Conservation (phyloP, 495 filamentous ascomycete species). For the Trichocladium antarcticum region DNA sequence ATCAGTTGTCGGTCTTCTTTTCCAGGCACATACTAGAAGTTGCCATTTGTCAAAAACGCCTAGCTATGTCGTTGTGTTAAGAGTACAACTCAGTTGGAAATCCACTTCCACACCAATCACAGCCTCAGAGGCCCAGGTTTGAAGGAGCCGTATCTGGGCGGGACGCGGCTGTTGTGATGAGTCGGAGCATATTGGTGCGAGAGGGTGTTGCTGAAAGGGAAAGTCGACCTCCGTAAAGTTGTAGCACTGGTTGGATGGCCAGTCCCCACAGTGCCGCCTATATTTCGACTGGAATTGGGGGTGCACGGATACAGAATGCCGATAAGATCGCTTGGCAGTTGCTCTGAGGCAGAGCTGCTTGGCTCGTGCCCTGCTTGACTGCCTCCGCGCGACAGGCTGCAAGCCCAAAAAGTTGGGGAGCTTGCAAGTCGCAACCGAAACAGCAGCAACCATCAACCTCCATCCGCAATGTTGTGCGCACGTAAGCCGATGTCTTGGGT, state of each 20-base stretch:
- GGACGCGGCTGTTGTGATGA: conserved; percentile 48
- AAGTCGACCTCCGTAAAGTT: too few species aligned
- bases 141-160: conserved; percentile 43
- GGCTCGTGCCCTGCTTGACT: conserved; percentile 1
- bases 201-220: neutral
- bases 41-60: too few species aligned
- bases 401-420: conserved; percentile 18
- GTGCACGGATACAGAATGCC: neutral
- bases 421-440: neutral
- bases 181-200: conserved; percentile 29
- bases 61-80: too few species aligned
- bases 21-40: too few species aligned
- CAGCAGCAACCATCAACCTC: neutral
- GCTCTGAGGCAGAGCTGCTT: neutral
- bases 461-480: conserved; percentile 56
- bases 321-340: neutral
- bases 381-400: neutral
- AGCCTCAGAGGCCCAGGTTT: too few species aligned
- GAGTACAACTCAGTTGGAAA: too few species aligned
- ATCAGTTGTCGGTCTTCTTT: too few species aligned
- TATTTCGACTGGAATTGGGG: too few species aligned
- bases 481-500: conserved; percentile 31
- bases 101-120: too few species aligned
- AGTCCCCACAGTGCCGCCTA: too few species aligned
- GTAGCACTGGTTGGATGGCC: too few species aligned